These are phyloP conservation scores for maize (Zea mays) DNA, from an alignment of 176 grass and related monocot species.

Conservation along the genomic window Zm-B73-REFERENCE-NAM-5.0 NC_050098.1:79111501-79112000, in stretches of 20 bases:
- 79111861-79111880: not conserved
- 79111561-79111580: too few relatives aligned
- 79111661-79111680: not conserved
- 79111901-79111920: not conserved
- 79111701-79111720: not conserved
- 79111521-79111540: too few relatives aligned
- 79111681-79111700: not conserved
- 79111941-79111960: not conserved
- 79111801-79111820: slow-evolving; percentile 11
- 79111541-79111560: too few relatives aligned
- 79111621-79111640: too few relatives aligned
- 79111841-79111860: not conserved
- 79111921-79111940: not conserved
- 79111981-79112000: too few relatives aligned
- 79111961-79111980: not conserved
- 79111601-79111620: too few relatives aligned
- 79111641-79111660: too few relatives aligned
- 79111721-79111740: not conserved
- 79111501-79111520: too few relatives aligned
- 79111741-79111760: not conserved
- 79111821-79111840: slow-evolving; percentile 1
- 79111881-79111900: not conserved
- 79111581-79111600: too few relatives aligned
- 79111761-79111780: not conserved
- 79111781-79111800: not conserved